Evolutionary conservation across 1,139 yeast species (phyloP).

Genomic region (Pichia sp.): DNA sequence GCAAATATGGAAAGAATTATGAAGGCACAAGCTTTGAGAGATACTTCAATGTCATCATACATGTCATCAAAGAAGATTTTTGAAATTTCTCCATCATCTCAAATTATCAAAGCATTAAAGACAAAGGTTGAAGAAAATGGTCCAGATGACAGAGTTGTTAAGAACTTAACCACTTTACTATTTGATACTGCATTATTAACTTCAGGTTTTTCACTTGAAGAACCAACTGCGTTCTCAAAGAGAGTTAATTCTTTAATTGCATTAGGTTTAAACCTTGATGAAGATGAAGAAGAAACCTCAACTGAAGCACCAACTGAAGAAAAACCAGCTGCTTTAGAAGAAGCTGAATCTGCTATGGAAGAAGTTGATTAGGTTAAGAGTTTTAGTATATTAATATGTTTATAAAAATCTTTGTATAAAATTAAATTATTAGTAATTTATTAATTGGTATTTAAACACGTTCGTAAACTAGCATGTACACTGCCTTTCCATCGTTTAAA

Average conservation of each 20-base stretch:
- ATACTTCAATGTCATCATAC: slow-evolving; percentile 97
- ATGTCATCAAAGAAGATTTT: slow-evolving; percentile 99
- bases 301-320: slow-evolving; percentile 39
- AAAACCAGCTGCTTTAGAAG: slow-evolving; percentile 53
- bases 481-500: slow-evolving; percentile 63
- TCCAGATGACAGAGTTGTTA: slow-evolving; percentile 96
- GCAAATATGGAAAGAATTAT: slow-evolving; percentile 99
- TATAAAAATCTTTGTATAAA: slow-evolving; percentile 1
- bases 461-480: slow-evolving; percentile 79
- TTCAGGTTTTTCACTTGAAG: slow-evolving; percentile 98
- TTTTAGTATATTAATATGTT: not conserved
- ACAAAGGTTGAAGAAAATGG: slow-evolving; percentile 96
- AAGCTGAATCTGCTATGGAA: slow-evolving; percentile 93
- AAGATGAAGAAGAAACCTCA: slow-evolving; percentile 50
- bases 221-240: slow-evolving; percentile 94
- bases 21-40: slow-evolving; percentile 99
- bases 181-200: slow-evolving; percentile 97
- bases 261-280: slow-evolving; percentile 96
- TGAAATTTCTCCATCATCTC: slow-evolving; percentile 95
- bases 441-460: not conserved
- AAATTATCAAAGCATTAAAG: slow-evolving; percentile 92
- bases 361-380: slow-evolving; percentile 74
- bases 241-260: slow-evolving; percentile 98
- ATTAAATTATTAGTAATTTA: not conserved
- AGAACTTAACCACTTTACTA: slow-evolving; percentile 92